These are phyloP conservation scores for Sonneratia caseolaris DNA, from an alignment of 345 rosid genomes.

Conservation along the genomic window DNA sequence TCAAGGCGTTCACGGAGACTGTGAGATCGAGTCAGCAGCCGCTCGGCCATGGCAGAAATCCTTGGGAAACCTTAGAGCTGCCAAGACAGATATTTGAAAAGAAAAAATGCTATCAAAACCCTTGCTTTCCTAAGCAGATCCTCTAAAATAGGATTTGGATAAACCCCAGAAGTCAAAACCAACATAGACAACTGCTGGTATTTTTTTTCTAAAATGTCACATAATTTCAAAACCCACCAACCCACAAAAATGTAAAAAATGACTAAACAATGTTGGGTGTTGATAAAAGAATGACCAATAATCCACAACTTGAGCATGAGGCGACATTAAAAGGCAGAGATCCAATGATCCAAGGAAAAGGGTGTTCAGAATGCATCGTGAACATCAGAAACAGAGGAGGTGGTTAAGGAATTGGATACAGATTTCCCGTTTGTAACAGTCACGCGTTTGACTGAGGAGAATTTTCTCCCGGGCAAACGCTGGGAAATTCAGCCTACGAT, in stretches of 20 bases:
- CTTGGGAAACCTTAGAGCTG: conserved; percentile 7
- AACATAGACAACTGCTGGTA: conserved; percentile 2
- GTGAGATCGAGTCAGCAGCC: conserved; percentile 46
- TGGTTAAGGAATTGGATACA: not conserved
- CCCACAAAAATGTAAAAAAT: not conserved
- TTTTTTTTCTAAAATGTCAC: conserved; percentile 15
- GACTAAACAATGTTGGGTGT: not conserved
- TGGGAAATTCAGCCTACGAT: not conserved
- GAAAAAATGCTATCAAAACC: not conserved
- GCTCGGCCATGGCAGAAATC: conserved; percentile 37
- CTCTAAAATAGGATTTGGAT: conserved; percentile 9
- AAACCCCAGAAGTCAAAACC: conserved; percentile 13
- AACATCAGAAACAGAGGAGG: not conserved
- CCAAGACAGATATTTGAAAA: not conserved
- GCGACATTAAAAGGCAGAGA: not conserved
- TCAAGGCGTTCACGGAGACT: conserved; percentile 74
- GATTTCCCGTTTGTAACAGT: not conserved
- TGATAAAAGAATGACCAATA: not conserved
- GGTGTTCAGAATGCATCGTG: not conserved
- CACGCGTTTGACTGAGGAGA: not conserved
- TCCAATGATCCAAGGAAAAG: not conserved
- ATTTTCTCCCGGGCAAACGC: not conserved
- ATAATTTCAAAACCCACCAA: conserved; percentile 20
- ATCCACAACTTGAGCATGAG: not conserved
- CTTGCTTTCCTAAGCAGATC: not conserved